Evolutionary conservation across 2,329 filamentous ascomycete species (phyloP), one percentile per base, ranked within the genome.

Genomic region (Calcarisporium arbuscula): DNA sequence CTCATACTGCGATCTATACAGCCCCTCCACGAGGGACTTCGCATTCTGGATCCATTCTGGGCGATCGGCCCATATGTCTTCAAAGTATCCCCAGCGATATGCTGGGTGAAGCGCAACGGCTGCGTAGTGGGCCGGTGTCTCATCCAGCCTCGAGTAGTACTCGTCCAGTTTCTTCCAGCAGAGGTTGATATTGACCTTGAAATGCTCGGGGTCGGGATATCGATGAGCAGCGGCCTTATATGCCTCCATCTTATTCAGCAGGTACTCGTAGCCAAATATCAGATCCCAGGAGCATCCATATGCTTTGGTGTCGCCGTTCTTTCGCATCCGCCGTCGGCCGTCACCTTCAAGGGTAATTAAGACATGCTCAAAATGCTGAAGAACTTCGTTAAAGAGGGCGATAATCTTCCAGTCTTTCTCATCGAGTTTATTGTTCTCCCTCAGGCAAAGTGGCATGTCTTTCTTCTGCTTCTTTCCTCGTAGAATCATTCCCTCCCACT

Each of bases 151-250:
- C 26, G 26, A 15, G 26, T 15, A 28, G 26, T 28, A 28, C 26
- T 28, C 5, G 22, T 34, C 32, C 20, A 34, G 26, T 26, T 34
- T 34, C 23, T 15, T 34, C 12, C 22, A 34, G 12, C 23, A 23
- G 32, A 19, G 32, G 17, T 34, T 27, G 11, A 34, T 34, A 26
- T 34, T 34, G 11, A 19, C 26, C 32, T 28, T 34, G 17, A 34
- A 34, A 17, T 34, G 23, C 22, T 28, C 32, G 8, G 23, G 32
- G 22, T 34, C 32, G 15, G 10, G 19, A 23, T 28, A 28, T 28
- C 26, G 26, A 28, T 28, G 26, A 28, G 26, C 26, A 15, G 26
- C 26, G 26, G 26, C 26, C n/a, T 28, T 28, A 28, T 28, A 28
- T 28, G 17, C 26, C 26, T 28, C 28, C 28, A 30, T 20, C 3